These are phyloP conservation scores for Sambucus nigra DNA, from an alignment of 129 eudicot species.

Conservation along the genomic window DNA sequence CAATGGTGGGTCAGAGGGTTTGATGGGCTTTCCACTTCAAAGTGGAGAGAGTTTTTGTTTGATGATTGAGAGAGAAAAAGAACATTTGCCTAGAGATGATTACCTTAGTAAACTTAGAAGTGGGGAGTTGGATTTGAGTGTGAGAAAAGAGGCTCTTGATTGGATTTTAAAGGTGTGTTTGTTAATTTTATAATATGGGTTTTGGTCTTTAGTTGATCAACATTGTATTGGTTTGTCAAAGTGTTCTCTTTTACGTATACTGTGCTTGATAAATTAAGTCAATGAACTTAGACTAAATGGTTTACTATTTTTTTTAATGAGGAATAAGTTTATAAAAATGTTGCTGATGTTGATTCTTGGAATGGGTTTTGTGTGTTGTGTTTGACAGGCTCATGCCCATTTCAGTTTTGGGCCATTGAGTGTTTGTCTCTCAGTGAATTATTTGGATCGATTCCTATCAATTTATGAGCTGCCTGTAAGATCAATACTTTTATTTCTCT, in stretches of 20 bases:
- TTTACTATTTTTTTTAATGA: too few species aligned
- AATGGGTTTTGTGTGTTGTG: constrained; percentile 4
- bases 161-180: constrained; percentile 40
- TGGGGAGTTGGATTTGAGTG: constrained; percentile 43
- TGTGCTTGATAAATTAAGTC: neutral
- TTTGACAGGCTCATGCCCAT: constrained; percentile 35
- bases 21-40: constrained; percentile 8
- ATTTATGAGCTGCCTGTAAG: constrained; percentile 33
- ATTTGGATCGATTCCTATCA: constrained; percentile 49
- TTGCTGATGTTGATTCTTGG: constrained; percentile 1
- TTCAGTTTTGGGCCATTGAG: constrained; percentile 30
- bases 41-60: constrained; percentile 25
- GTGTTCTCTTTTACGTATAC: neutral
- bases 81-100: constrained; percentile 37
- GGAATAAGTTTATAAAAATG: too few species aligned
- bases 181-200: neutral
- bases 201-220: constrained; percentile 4
- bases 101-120: constrained; percentile 30
- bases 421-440: constrained; percentile 30
- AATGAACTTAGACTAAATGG: neutral
- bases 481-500: constrained; percentile 4
- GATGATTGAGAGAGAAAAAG: constrained; percentile 37
- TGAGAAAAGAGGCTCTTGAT: constrained; percentile 41
- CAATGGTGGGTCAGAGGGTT: constrained; percentile 15
- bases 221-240: constrained; percentile 5